Conservation (phyloP, 75 land plant genomes). For the Larix kaempferi region DNA sequence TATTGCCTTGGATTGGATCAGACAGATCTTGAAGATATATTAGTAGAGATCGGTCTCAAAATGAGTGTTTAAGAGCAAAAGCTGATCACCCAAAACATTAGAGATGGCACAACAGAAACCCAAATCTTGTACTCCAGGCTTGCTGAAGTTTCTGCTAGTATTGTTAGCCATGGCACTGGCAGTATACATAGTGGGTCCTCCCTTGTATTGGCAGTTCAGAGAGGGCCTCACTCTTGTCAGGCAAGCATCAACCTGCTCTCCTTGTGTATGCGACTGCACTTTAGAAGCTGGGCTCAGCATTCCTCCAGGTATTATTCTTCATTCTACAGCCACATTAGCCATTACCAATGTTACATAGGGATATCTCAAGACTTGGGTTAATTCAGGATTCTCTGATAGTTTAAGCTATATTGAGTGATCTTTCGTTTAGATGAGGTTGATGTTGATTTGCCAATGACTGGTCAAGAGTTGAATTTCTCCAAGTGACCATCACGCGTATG, state of each 20-base stretch:
- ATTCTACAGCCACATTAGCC: neutral
- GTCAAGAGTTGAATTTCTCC: too few species aligned
- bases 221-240: conserved; percentile 5
- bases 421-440: too few species aligned
- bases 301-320: conserved; percentile 13
- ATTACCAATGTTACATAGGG: too few species aligned
- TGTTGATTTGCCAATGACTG: too few species aligned
- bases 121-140: conserved; percentile 4
- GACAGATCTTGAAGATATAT: too few species aligned
- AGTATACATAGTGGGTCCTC: conserved; percentile 17
- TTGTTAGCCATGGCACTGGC: conserved; percentile 11
- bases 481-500: too few species aligned
- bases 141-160: conserved; percentile 3
- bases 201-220: conserved; percentile 16
- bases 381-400: too few species aligned
- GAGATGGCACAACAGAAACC: conserved; percentile 9
- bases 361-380: too few species aligned
- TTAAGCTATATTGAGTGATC: too few species aligned
- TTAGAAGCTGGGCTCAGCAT: conserved; percentile 5
- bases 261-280: conserved; percentile 17
- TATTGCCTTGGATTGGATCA: too few species aligned
- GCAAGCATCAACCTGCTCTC: conserved; percentile 10
- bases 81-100: neutral
- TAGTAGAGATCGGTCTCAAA: too few species aligned
- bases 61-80: too few species aligned